These are phyloP conservation scores for Cymodocea nodosa DNA, from an alignment of 116 monocot species.

Conservation along the genomic window DNA sequence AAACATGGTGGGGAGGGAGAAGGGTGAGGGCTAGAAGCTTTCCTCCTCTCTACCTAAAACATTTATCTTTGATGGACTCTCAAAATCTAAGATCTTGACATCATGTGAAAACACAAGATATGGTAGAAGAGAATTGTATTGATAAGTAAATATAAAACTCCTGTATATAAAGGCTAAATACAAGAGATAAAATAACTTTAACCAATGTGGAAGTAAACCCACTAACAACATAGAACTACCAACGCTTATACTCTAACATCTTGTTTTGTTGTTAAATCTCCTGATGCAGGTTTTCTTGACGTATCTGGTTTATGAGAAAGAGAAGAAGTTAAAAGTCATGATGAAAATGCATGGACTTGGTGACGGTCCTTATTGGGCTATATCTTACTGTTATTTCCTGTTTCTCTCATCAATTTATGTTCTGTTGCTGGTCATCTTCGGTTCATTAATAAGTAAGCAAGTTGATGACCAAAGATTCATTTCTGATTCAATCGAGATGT, in stretches of 20 bases:
- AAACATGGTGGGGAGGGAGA: too few relatives aligned
- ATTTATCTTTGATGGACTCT: too few relatives aligned
- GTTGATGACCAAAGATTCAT: not conserved
- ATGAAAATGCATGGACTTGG: conserved; percentile 97
- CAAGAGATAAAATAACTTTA: too few relatives aligned
- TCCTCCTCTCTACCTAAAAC: too few relatives aligned
- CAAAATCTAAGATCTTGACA: too few relatives aligned
- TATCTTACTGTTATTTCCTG: conserved; percentile 73
- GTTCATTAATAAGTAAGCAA: conserved; percentile 66
- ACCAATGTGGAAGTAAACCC: too few relatives aligned
- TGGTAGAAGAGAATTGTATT: too few relatives aligned
- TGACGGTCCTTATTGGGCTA: conserved; percentile 78
- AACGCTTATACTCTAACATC: not conserved
- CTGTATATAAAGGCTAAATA: too few relatives aligned
- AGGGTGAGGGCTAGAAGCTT: too few relatives aligned
- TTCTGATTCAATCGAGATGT: not conserved
- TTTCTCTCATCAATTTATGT: conserved; percentile 50
- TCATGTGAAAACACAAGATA: too few relatives aligned
- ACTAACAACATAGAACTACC: too few relatives aligned
- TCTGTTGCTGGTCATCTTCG: conserved; percentile 59
- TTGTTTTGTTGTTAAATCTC: not conserved
- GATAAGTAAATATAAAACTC: too few relatives aligned
- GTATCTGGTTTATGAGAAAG: conserved; percentile 78
- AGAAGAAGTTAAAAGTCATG: conserved; percentile 70
- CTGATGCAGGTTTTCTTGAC: conserved; percentile 56